These are phyloP conservation scores for Apiospora malaysiana DNA, from an alignment of 2,329 filamentous ascomycete species.

Conservation along the genomic window DNA sequence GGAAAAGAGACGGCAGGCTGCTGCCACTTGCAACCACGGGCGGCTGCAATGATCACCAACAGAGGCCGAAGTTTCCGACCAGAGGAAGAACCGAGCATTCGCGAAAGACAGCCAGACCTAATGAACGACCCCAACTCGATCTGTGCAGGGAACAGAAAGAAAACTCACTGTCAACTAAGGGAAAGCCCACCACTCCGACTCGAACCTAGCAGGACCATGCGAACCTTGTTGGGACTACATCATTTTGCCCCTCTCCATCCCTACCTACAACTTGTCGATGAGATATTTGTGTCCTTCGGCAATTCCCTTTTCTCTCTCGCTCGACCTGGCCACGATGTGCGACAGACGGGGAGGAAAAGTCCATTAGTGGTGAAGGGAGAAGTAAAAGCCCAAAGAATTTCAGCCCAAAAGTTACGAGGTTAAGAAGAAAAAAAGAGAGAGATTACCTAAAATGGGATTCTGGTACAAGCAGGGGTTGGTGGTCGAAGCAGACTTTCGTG, in stretches of 20 bases:
- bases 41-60: neutral
- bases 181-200: neutral
- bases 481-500: neutral
- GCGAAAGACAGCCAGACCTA: neutral
- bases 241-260: neutral
- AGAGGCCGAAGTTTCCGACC: neutral
- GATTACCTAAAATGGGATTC: neutral
- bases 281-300: neutral
- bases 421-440: neutral
- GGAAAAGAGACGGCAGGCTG: neutral
- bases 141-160: slow-evolving; percentile 10
- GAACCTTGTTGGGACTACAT: slow-evolving; percentile 2
- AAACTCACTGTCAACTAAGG: neutral
- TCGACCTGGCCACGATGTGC: neutral
- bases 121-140: neutral
- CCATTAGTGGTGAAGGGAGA: neutral
- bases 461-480: neutral
- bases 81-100: neutral
- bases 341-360: neutral
- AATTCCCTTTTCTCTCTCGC: neutral
- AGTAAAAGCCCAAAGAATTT: neutral
- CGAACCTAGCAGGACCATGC: neutral
- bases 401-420: neutral
- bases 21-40: neutral
- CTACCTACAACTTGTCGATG: neutral